Conservation (phyloP, 169 alveolate species). For the Cryptosporidium viatorum region DNA sequence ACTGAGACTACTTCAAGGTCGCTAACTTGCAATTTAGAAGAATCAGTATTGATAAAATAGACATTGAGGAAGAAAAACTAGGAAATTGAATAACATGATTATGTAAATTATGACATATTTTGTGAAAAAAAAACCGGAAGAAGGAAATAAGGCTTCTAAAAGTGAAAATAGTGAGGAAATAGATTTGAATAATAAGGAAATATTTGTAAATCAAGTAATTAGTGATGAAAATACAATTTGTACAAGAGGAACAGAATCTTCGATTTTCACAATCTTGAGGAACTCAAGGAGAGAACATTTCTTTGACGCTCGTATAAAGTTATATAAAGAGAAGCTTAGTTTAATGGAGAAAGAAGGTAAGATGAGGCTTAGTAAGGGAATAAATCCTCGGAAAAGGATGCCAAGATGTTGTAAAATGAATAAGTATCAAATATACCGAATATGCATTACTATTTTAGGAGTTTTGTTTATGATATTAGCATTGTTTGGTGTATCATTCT, state of each 20-base stretch:
- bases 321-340: slow-evolving; percentile 14
- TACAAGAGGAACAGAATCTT: slow-evolving; percentile 60
- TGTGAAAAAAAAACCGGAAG: slow-evolving; percentile 16
- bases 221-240: slow-evolving; percentile 64
- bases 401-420: not conserved
- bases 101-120: slow-evolving; percentile 39
- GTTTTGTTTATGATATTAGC: not conserved
- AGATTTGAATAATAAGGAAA: slow-evolving; percentile 10
- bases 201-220: not conserved
- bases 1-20: not conserved
- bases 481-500: slow-evolving; percentile 16
- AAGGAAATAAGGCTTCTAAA: not conserved
- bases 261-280: slow-evolving; percentile 41
- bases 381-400: not conserved
- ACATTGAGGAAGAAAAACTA: not conserved
- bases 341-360: slow-evolving; percentile 30
- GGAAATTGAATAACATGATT: slow-evolving; percentile 17
- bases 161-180: slow-evolving; percentile 24
- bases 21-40: not conserved
- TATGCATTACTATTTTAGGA: slow-evolving; percentile 14
- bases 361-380: slow-evolving; percentile 6
- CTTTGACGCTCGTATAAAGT: slow-evolving; percentile 59
- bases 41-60: not conserved
- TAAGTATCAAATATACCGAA: slow-evolving; percentile 19
- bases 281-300: slow-evolving; percentile 41